Percentiles rank a stretch among this genome's conserved stretches.
phyloP scores from a whole-genome alignment of 2,329 filamentous ascomycete genomes.

The Parastagonospora nodorum region DNA sequence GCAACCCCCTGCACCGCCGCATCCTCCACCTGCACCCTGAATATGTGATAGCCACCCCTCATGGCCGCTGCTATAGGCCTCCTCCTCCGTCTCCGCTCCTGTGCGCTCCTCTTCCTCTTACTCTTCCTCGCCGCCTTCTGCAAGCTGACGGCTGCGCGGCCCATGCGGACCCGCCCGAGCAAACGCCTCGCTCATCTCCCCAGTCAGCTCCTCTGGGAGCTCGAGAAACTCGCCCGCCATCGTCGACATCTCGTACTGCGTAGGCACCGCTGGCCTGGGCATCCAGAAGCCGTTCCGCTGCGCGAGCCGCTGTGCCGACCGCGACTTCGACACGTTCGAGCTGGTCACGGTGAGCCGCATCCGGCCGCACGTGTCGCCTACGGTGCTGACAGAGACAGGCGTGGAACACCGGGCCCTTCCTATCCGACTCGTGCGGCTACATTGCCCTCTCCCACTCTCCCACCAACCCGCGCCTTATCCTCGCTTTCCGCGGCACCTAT shows the following conservation, averaged over 20 bases:
- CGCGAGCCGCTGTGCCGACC: conserved; percentile 78
- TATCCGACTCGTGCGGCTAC: conserved; percentile 93
- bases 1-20: background rate
- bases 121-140: too few species aligned
- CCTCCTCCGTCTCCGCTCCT: conserved; percentile 14
- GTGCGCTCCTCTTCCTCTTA: conserved; percentile 19
- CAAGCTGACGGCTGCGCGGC: conserved; percentile 13
- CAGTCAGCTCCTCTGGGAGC: conserved; percentile 71
- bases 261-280: conserved; percentile 82
- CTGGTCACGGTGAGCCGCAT: conserved; percentile 63
- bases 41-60: conserved; percentile 35
- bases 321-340: conserved; percentile 79
- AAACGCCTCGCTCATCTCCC: conserved; percentile 58
- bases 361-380: background rate
- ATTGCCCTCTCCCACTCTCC: conserved; percentile 80
- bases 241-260: conserved; percentile 94
- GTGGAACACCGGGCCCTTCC: conserved; percentile 86
- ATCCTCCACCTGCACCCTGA: conserved; percentile 5
- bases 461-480: conserved; percentile 68
- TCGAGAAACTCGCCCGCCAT: conserved; percentile 87
- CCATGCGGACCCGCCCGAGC: conserved; percentile 12
- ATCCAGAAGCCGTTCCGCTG: conserved; percentile 84
- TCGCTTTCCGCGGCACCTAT: conserved; percentile 94
- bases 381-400: conserved; percentile 53
- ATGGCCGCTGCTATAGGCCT: conserved; percentile 31